Conservation (phyloP, 1,284 basidiomycete species). For the Vanrija sp. region DNA sequence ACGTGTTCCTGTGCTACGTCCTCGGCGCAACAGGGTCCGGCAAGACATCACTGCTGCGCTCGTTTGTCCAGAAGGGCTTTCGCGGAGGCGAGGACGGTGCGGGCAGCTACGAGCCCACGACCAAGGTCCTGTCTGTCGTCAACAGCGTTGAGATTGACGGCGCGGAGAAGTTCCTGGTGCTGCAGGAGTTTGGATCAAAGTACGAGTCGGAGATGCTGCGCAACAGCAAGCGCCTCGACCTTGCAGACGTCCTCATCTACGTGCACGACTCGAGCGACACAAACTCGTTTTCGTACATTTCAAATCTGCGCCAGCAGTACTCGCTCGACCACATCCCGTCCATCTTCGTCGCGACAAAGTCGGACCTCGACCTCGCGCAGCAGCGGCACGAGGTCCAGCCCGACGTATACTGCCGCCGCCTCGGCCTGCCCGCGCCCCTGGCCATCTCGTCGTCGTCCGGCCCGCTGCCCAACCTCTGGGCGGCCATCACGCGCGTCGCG, state of each 20-base stretch:
- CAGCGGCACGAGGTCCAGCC: conserved; percentile 98
- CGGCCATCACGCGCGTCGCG: conserved; percentile 43
- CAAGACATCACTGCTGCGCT: conserved; percentile 80
- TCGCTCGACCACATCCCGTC: conserved; percentile 89
- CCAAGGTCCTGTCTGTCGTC: conserved; percentile 84
- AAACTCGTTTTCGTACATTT: conserved; percentile 97
- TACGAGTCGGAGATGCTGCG: conserved; percentile 89
- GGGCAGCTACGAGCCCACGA: conserved; percentile 73
- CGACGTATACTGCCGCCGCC: conserved; percentile 86
- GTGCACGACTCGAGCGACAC: conserved; percentile 98
- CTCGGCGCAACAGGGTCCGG: conserved; percentile 94
- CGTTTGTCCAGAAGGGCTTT: conserved; percentile 78
- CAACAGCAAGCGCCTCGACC: conserved; percentile 82
- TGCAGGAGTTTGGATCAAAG: conserved; percentile 95
- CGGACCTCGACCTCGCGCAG: conserved; percentile 90
- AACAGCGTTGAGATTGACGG: conserved; percentile 93
- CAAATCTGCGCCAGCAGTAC: conserved; percentile 96
- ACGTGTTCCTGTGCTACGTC: conserved; percentile 88
- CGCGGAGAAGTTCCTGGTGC: conserved; percentile 89
- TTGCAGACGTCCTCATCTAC: conserved; percentile 90
- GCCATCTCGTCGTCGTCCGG: conserved; percentile 80
- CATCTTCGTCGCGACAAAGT: conserved; percentile 97
- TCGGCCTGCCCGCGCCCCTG: conserved; percentile 81
- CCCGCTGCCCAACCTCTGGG: conserved; percentile 46
- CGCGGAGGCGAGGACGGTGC: conserved; percentile 28